Percentiles rank a stretch among this genome's conserved stretches.
Conservation (phyloP, 129 eudicot species). For the Calendula officinalis region DNA sequence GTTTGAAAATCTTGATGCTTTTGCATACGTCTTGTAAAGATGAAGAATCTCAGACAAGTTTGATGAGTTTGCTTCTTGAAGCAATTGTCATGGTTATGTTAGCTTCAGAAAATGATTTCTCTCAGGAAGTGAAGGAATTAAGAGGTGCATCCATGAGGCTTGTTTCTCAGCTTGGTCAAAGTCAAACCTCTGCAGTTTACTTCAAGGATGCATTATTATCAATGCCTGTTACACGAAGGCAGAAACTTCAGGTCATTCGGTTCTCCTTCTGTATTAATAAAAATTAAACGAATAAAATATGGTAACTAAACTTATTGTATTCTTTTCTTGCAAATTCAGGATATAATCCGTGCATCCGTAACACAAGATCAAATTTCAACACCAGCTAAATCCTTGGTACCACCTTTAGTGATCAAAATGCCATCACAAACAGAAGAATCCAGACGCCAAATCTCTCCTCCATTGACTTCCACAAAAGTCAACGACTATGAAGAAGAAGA, state of each 20-base stretch:
- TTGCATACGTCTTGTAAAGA: constrained; percentile 65
- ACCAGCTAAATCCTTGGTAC: constrained; percentile 37
- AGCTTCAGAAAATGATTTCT: constrained; percentile 47
- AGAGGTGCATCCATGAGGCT: constrained; percentile 55
- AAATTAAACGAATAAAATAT: too few relatives aligned
- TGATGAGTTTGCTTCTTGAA: constrained; percentile 74
- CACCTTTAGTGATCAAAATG: constrained; percentile 68
- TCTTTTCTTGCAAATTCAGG: constrained; percentile 47
- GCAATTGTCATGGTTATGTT: constrained; percentile 67
- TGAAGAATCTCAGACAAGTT: constrained; percentile 63
- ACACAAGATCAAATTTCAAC: constrained; percentile 65
- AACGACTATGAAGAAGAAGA: constrained; percentile 1
- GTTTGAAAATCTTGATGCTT: constrained; percentile 78
- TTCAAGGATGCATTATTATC: constrained; percentile 79
- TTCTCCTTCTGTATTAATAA: constrained; percentile 12
- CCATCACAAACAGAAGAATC: constrained; percentile 60
- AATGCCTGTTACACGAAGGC: constrained; percentile 67
- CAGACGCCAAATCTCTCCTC: constrained; percentile 31
- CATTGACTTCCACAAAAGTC: constrained; percentile 29
- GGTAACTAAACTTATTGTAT: background rate
- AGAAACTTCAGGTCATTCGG: constrained; percentile 73
- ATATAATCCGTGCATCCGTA: constrained; percentile 83
- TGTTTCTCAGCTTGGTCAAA: constrained; percentile 91
- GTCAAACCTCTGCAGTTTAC: constrained; percentile 57
- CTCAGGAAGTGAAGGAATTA: constrained; percentile 73